Conservation (phyloP, 768 basidiomycete genomes). For the Candolleomyces aberdarensis region DNA sequence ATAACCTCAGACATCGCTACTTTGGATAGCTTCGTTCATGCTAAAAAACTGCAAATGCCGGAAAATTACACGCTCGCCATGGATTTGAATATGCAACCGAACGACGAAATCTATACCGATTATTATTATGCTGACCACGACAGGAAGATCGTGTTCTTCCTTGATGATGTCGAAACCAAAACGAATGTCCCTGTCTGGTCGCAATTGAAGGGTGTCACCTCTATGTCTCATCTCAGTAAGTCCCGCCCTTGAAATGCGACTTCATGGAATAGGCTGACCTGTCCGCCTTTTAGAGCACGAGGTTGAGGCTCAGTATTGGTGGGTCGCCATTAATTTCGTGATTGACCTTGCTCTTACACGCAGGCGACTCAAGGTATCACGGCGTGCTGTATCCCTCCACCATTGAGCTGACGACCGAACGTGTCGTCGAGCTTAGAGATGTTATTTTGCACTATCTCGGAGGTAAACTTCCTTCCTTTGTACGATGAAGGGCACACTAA, state of each 20-base stretch:
- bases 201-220: constrained; percentile 35
- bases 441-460: constrained; percentile 35
- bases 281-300: constrained; percentile 26
- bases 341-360: neutral
- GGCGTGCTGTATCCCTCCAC: constrained; percentile 31
- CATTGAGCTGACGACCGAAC: constrained; percentile 17
- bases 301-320: constrained; percentile 43
- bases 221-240: constrained; percentile 39
- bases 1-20: constrained; percentile 32
- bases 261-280: neutral
- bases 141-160: constrained; percentile 48
- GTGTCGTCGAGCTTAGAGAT: constrained; percentile 35
- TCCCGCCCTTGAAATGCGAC: neutral
- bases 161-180: constrained; percentile 38
- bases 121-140: constrained; percentile 41
- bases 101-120: constrained; percentile 18
- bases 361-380: constrained; percentile 26
- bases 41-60: constrained; percentile 25
- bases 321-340: neutral
- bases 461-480: constrained; percentile 17
- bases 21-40: constrained; percentile 25
- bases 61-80: constrained; percentile 28
- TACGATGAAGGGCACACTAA: neutral
- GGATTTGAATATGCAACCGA: constrained; percentile 26
- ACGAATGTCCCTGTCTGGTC: constrained; percentile 22